A percentile compares a stretch with the other conserved stretches of the same genome.
These are phyloP conservation scores for Penicillium alfredii DNA, from an alignment of 495 filamentous ascomycete species.

Conservation along the genomic window DNA sequence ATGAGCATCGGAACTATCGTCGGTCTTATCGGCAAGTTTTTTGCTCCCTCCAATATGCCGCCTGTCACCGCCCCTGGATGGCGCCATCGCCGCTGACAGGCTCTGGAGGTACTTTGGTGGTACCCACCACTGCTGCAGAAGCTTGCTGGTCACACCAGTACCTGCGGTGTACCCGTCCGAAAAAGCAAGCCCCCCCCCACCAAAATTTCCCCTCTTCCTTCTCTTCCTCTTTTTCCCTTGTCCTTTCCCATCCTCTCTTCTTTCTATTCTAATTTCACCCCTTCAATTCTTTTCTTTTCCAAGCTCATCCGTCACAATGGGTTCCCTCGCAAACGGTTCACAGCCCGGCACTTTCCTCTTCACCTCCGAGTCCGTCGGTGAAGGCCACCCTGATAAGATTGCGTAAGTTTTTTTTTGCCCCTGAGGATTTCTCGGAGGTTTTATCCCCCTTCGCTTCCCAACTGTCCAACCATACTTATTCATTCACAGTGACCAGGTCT, in stretches of 20 bases:
- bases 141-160: conserved; percentile 4
- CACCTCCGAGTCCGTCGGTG: conserved; percentile 98
- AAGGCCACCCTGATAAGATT: conserved; percentile 98
- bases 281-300: conserved; percentile 20
- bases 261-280: no score
- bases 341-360: conserved; percentile 84
- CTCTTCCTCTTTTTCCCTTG: conserved; percentile 12
- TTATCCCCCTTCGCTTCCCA: neutral
- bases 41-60: conserved; percentile 5
- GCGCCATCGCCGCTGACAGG: conserved; percentile 19
- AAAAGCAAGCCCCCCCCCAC: conserved; percentile 25
- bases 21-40: conserved; percentile 16
- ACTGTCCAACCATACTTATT: conserved; percentile 9
- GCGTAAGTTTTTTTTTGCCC: conserved; percentile 47
- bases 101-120: conserved; percentile 8
- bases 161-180: conserved; percentile 9
- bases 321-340: conserved; percentile 48
- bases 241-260: conserved; percentile 17
- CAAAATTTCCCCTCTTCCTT: conserved; percentile 18
- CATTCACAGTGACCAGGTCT: conserved; percentile 76
- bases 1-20: neutral
- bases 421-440: conserved; percentile 1
- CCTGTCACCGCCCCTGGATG: conserved; percentile 11
- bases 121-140: conserved; percentile 8
- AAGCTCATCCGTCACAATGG: conserved; percentile 48